Evolutionary conservation across 2,329 filamentous ascomycete species (phyloP).

Genomic region (Pseudogymnoascus sp.): DNA sequence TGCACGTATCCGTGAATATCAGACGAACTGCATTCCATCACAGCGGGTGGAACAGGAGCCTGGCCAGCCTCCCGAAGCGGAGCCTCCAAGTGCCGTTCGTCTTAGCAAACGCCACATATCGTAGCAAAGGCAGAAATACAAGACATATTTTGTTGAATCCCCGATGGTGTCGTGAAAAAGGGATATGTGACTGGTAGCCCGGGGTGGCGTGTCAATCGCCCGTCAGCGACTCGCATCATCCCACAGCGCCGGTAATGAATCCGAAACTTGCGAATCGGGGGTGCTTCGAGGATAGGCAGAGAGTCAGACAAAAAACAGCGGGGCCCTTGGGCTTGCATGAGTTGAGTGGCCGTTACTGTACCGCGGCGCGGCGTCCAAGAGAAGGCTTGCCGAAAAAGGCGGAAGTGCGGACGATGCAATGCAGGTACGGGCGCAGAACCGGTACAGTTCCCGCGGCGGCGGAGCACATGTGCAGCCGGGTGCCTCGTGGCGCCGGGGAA

Average conservation of each 20-base stretch:
- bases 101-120: neutral
- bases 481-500: neutral
- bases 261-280: neutral
- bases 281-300: neutral
- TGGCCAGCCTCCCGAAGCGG: neutral
- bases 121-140: neutral
- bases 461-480: neutral
- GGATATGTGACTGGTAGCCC: neutral
- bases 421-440: neutral
- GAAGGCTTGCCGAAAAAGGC: neutral
- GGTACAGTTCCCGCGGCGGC: neutral
- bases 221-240: neutral
- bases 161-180: neutral
- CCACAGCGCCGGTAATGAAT: neutral
- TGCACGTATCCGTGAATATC: neutral
- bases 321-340: neutral
- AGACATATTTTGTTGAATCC: neutral
- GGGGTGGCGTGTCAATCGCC: neutral
- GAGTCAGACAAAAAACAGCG: neutral
- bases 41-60: neutral
- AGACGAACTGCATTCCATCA: neutral
- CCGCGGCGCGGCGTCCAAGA: neutral
- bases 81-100: neutral
- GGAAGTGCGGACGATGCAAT: neutral
- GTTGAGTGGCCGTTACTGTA: neutral